Conservation (phyloP, 768 basidiomycete species). For the Neoboletus brunneissimus region DNA sequence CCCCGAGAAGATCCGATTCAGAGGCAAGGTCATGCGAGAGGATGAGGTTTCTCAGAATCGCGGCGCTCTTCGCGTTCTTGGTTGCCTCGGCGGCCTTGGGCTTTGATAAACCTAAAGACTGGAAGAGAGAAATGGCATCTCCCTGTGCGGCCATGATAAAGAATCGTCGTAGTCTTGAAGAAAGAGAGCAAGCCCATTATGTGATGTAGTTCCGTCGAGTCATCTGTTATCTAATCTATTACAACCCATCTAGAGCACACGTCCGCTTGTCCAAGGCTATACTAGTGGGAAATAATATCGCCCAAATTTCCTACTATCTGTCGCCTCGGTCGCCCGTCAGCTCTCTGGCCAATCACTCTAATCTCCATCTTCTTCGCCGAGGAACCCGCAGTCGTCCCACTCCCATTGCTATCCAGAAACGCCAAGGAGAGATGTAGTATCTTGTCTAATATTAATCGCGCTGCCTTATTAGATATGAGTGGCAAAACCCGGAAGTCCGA, state of each 20-base stretch:
- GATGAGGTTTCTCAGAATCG: constrained; percentile 67
- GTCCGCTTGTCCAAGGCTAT: not conserved
- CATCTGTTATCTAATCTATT: constrained; percentile 26
- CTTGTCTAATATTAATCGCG: constrained; percentile 23
- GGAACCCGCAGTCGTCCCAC: not conserved
- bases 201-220: not conserved
- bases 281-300: constrained; percentile 26
- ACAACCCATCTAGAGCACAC: not conserved
- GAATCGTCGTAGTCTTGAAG: not conserved
- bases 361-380: constrained; percentile 22
- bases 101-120: constrained; percentile 71
- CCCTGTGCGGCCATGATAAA: constrained; percentile 16
- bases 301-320: constrained; percentile 20
- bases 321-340: constrained; percentile 26
- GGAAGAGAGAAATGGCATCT: constrained; percentile 48
- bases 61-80: constrained; percentile 75
- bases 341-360: constrained; percentile 18
- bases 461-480: constrained; percentile 12
- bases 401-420: constrained; percentile 21
- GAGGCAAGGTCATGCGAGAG: constrained; percentile 47
- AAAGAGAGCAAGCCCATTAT: not conserved
- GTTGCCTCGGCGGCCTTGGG: constrained; percentile 80
- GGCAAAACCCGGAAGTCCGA: constrained; percentile 32
- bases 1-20: constrained; percentile 49
- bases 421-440: constrained; percentile 20